Evolutionary conservation across 305 asterid species (phyloP).

Genomic region (Salvia sclarea): DNA sequence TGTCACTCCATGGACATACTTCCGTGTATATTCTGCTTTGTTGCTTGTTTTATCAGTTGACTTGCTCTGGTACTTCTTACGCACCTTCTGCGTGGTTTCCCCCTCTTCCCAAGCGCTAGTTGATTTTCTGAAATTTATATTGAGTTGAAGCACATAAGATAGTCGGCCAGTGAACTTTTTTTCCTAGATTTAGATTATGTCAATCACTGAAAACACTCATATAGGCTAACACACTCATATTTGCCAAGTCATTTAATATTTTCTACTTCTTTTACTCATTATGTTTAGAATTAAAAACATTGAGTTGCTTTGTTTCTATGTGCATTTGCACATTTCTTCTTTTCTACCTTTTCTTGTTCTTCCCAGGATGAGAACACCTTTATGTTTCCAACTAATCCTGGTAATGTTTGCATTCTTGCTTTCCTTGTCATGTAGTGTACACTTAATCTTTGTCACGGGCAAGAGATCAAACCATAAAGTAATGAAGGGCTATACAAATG

Average conservation of each 20-base stretch:
- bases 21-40: slow-evolving; percentile 81
- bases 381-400: neutral
- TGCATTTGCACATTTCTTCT: neutral
- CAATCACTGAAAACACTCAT: slow-evolving; percentile 5
- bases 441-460: neutral
- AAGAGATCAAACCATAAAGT: slow-evolving; percentile 16
- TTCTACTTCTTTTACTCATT: neutral
- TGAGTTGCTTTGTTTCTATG: neutral
- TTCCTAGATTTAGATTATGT: slow-evolving; percentile 14
- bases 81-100: neutral
- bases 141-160: slow-evolving; percentile 16
- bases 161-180: neutral
- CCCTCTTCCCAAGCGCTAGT: slow-evolving; percentile 1
- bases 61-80: slow-evolving; percentile 66
- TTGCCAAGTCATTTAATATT: neutral
- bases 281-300: neutral
- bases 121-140: slow-evolving; percentile 15
- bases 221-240: slow-evolving; percentile 15
- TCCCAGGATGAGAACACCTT: neutral
- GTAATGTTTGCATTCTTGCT: slow-evolving; percentile 1
- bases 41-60: slow-evolving; percentile 70
- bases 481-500: slow-evolving; percentile 8
- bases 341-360: neutral
- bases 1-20: slow-evolving; percentile 74
- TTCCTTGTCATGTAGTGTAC: neutral